Evolutionary conservation across 441 rosid genomes (phyloP), one percentile per base, ranked within the genome.

Genomic region (Croton laevigatus): DNA sequence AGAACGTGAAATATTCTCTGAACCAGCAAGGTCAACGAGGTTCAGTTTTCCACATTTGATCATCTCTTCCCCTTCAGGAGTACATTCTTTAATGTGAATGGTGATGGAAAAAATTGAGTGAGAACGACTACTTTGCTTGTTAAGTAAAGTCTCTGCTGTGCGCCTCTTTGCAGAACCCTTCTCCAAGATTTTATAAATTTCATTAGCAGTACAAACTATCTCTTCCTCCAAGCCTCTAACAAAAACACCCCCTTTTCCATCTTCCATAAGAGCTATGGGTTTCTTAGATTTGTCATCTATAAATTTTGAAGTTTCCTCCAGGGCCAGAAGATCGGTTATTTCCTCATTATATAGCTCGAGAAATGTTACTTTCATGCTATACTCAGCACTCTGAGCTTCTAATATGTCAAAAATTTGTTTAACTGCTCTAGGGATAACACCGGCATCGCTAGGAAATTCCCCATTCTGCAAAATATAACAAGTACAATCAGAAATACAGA

Each of bases 1-100:
- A 65, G 99, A 95, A 23, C 99, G 92, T 34, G 99, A 90, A 78
- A 95, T 95, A 79, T 95, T 95, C 85, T 92, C 99, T 8, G 99
- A 94, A 75, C 99, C 99, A 84, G 99, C 99, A 78, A 94, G 97
- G 75, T 94, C 99, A 76, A 94, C 99, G 14, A 94, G 99, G 84
- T 94, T 94, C 68, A 94, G 88, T 83, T 94, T 94, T 78, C 99
- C 99, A 27, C 98, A 88, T 81, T 90, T 94, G 78, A 94, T 89
- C 88, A 94, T 85, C 84, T 94, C 99, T 82, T 94, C 99, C 48
- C 99, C 99, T 75, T 92, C 99, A 13, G 96, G 98, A 51, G 99
- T 94, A 73, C 93, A 88, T 78, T 94, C 99, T 84, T 94, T 90
- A 19, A 90, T 94, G 77, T 94, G 99, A 71, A 94, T 94, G 70